Evolutionary conservation across 2,329 filamentous ascomycete species (phyloP).

Genomic region (Fusarium nygamai): DNA sequence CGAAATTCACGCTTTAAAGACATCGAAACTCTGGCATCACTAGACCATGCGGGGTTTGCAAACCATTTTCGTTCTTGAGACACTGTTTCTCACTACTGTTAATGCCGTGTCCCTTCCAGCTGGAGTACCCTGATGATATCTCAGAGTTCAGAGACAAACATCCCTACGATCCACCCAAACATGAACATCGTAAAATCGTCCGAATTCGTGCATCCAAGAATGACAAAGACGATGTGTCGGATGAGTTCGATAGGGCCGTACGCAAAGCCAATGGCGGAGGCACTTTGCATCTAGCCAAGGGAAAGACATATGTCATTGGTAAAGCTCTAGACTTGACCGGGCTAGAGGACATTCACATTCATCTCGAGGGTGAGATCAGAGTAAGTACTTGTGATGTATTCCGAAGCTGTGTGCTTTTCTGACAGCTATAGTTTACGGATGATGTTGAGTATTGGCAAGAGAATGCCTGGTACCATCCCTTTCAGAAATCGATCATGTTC

Average conservation of each 20-base stretch:
- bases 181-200: conserved; percentile 13
- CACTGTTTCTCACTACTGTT: background rate
- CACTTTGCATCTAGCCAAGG: conserved; percentile 62
- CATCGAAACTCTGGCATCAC: background rate
- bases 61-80: background rate
- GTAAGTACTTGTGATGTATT: background rate
- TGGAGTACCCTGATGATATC: conserved; percentile 13
- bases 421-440: conserved; percentile 50
- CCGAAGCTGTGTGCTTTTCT: rapidly evolving
- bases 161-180: conserved; percentile 22
- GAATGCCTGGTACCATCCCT: conserved; percentile 53
- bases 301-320: conserved; percentile 66
- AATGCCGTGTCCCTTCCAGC: conserved; percentile 9
- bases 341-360: conserved; percentile 65
- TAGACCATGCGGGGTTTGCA: background rate
- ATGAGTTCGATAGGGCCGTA: conserved; percentile 25
- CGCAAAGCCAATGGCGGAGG: conserved; percentile 66
- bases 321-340: conserved; percentile 68
- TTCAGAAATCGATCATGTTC: conserved; percentile 66
- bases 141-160: conserved; percentile 35
- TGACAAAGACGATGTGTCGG: conserved; percentile 30
- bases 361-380: conserved; percentile 65
- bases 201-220: conserved; percentile 28
- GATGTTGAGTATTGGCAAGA: conserved; percentile 56
- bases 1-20: rapidly evolving